Conservation (phyloP, 164 flowering plant species). For the Magnolia kwangsiensis region DNA sequence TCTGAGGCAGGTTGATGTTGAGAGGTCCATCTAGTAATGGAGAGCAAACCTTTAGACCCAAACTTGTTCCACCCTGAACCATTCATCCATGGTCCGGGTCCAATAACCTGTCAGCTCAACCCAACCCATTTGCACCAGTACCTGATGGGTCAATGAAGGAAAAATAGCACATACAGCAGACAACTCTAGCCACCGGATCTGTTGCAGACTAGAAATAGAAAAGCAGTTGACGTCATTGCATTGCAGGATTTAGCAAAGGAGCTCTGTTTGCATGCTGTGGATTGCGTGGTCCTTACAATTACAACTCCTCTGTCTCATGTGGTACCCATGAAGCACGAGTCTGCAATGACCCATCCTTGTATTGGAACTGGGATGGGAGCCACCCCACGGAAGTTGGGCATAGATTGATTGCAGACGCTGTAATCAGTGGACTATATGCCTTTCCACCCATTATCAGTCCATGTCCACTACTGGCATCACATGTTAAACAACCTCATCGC, state of each 20-base stretch:
- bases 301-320: constrained; percentile 20
- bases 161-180: too few relatives aligned
- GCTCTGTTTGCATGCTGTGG: constrained; percentile 34
- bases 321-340: not conserved
- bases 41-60: too few relatives aligned
- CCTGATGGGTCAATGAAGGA: too few relatives aligned
- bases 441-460: not conserved
- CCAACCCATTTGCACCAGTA: too few relatives aligned
- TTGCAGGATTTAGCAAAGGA: constrained; percentile 4
- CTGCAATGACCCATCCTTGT: constrained; percentile 22
- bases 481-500: not conserved
- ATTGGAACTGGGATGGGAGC: constrained; percentile 34
- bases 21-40: too few relatives aligned
- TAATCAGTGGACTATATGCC: not conserved
- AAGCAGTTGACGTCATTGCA: not conserved
- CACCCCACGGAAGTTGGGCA: constrained; percentile 38
- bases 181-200: too few relatives aligned
- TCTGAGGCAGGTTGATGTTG: too few relatives aligned
- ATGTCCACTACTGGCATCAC: not conserved
- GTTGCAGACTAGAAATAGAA: too few relatives aligned
- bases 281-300: constrained; percentile 29
- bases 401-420: not conserved
- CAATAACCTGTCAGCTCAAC: too few relatives aligned
- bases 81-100: too few relatives aligned
- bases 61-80: too few relatives aligned